Percentiles rank a stretch among this genome's conserved stretches.
These are phyloP conservation scores for Misopates orontium DNA, from an alignment of 257 asterid genomes.

Conservation along the genomic window DNA sequence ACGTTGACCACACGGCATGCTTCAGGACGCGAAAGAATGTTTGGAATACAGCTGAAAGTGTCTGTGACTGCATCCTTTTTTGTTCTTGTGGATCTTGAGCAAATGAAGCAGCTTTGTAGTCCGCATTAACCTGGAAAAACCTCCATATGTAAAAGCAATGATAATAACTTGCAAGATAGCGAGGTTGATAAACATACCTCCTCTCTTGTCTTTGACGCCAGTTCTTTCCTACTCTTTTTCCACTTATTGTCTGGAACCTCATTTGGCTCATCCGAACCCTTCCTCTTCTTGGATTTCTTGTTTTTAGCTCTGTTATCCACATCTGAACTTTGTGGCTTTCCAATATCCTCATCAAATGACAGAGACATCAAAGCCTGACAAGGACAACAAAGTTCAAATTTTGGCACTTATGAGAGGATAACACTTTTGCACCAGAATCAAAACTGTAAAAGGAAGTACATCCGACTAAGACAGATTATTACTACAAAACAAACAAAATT, in stretches of 20 bases:
- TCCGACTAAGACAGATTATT: neutral
- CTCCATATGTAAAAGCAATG: slow-evolving; percentile 25
- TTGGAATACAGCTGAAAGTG: slow-evolving; percentile 75
- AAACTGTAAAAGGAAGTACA: neutral
- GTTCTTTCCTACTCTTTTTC: slow-evolving; percentile 66
- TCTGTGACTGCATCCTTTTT: slow-evolving; percentile 78
- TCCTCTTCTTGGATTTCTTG: slow-evolving; percentile 66
- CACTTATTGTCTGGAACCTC: slow-evolving; percentile 56
- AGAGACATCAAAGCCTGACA: slow-evolving; percentile 70
- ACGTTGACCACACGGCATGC: slow-evolving; percentile 59
- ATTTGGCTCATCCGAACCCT: slow-evolving; percentile 58
- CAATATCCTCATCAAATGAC: slow-evolving; percentile 86
- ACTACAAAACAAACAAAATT: neutral
- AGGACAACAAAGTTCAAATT: slow-evolving; percentile 7
- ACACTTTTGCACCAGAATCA: neutral
- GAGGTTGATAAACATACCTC: slow-evolving; percentile 54
- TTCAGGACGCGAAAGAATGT: slow-evolving; percentile 79
- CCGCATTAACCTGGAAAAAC: slow-evolving; percentile 71
- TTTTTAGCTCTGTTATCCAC: slow-evolving; percentile 47
- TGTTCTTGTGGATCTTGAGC: slow-evolving; percentile 78
- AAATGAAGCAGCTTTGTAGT: slow-evolving; percentile 76
- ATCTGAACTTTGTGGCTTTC: slow-evolving; percentile 55
- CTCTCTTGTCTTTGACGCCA: slow-evolving; percentile 71
- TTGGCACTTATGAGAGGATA: slow-evolving; percentile 1
- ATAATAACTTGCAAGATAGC: slow-evolving; percentile 16